Evolutionary conservation across 345 rosid species (phyloP), one percentile per base, ranked within the genome.

Genomic region (Geranium brycei): DNA sequence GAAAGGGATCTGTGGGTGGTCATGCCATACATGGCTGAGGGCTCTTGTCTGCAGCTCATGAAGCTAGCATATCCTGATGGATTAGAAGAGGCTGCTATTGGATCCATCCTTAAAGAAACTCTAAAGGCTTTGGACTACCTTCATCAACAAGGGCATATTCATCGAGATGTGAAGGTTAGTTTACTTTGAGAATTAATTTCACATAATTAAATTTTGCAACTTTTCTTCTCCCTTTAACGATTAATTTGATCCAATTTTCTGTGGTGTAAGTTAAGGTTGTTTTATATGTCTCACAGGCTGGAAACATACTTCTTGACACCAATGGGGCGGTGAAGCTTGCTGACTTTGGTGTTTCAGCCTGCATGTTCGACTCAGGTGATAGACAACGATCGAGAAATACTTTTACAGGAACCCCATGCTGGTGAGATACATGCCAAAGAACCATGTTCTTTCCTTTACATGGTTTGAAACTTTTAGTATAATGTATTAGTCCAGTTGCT

Each of bases 11-110:
- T 95, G 51, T 95, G 97, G 99, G 99, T 95, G 17, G 82, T 91
- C 76, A 95, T 95, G 97, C 95, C 97, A n/a, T 95, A 82, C 77
- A 95, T 95, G 99, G 95, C 85, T 6, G 96, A 95, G 67, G 99
- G 99, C 58, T 95, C 99, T 3, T 95, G 99, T 76, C 78, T 91
- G 76, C 97, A 95, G 76, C 91, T 95, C 58, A 91, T 95, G 93
- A 88, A 87, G 87, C 82, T 88, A 76, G 93, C 96, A 14, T 84
- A 88, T 72, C 82, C 83, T 0, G 92, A 87, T 63, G 99, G 99
- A 57, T 91, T 95, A 63, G 99, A 91, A 70, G 99, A 95, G 79
- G 66, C 91, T n/a, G 95, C 96, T 62, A 95, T 95, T 66, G 77
- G 87, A 74, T 82, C 87, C 71, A 78, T 95, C 58, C 76, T 95